Percentiles rank a stretch among this genome's conserved stretches.
phyloP scores from a whole-genome alignment of 495 filamentous ascomycete genomes.

The Aspergillus conjunctus region DNA sequence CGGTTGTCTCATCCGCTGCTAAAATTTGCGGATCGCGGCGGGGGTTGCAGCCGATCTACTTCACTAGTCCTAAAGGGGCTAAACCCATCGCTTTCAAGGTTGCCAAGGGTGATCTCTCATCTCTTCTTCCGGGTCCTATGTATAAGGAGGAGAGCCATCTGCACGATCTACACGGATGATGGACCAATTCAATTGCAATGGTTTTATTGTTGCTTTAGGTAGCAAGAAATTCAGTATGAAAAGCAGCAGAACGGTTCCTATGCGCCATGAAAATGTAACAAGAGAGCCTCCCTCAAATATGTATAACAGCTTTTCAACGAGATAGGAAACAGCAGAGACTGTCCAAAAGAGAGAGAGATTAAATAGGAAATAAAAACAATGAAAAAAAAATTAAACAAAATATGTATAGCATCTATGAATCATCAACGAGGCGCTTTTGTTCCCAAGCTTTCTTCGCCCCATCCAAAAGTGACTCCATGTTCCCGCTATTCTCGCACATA shows the following conservation, averaged over 20 bases:
- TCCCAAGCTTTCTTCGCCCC: conserved; percentile 76
- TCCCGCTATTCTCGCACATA: conserved; percentile 96
- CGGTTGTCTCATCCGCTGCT: neutral
- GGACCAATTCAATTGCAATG: too few species aligned
- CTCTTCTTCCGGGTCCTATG: too few species aligned
- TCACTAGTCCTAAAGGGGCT: neutral
- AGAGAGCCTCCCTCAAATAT: neutral
- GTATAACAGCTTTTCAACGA: neutral
- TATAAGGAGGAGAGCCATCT: too few species aligned
- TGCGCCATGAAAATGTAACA: too few species aligned
- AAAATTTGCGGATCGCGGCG: neutral
- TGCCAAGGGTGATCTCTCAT: neutral
- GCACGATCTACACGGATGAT: too few species aligned
- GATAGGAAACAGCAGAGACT: neutral
- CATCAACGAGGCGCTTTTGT: conserved; percentile 56
- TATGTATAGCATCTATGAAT: conserved; percentile 34
- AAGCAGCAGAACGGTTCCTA: too few species aligned
- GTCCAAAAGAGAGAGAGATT: neutral
- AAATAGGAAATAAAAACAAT: conserved; percentile 6
- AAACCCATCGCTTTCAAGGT: neutral
- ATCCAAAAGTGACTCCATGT: conserved; percentile 69
- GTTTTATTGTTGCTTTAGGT: too few species aligned
- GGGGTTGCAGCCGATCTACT: neutral
- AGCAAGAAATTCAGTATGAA: too few species aligned
- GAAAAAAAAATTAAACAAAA: conserved; percentile 5